Evolutionary conservation across 139 green algal genomes (phyloP).

Genomic region (Chlorella sp.): DNA sequence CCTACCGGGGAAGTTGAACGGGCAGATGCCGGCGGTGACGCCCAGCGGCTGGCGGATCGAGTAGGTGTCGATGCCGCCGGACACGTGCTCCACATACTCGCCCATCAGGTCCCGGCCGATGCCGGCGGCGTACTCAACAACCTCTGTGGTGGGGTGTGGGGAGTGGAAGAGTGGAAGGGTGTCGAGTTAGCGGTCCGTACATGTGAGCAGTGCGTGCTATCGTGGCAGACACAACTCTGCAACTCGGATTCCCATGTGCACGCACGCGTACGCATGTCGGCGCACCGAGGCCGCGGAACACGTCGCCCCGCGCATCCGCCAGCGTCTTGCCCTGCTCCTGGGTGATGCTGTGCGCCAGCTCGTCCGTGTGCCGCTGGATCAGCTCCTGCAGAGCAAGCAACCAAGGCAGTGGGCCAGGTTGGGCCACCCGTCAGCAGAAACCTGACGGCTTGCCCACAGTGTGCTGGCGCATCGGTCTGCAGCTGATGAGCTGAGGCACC

Average conservation of each 20-base stretch:
- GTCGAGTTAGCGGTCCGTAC: no score
- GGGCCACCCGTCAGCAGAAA: no score
- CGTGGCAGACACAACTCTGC: no score
- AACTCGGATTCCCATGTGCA: no score
- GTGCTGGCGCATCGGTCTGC: no score
- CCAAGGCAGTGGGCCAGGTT: no score
- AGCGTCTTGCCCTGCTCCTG: constrained; percentile 97
- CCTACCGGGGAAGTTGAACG: constrained; percentile 97
- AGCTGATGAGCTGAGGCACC: no score
- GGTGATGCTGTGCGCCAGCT: constrained; percentile 85
- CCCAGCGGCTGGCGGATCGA: constrained; percentile 91
- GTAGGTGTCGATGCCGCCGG: constrained; percentile 94
- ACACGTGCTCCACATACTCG: constrained; percentile 90
- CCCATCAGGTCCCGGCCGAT: constrained; percentile 81
- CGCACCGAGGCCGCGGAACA: constrained; percentile 72
- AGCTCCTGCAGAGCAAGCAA: constrained; percentile 68
- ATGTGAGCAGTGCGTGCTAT: no score
- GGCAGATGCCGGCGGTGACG: constrained; percentile 93
- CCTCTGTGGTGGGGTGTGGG: constrained; percentile 70
- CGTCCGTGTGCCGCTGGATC: constrained; percentile 91
- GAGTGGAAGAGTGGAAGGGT: not conserved
- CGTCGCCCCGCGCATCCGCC: constrained; percentile 89
- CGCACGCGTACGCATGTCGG: no score
- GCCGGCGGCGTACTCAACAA: constrained; percentile 92
- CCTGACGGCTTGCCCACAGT: no score